These are phyloP conservation scores for Aphanomyces euteiches DNA, from an alignment of 352 stramenopile species.

Conservation along the genomic window DNA sequence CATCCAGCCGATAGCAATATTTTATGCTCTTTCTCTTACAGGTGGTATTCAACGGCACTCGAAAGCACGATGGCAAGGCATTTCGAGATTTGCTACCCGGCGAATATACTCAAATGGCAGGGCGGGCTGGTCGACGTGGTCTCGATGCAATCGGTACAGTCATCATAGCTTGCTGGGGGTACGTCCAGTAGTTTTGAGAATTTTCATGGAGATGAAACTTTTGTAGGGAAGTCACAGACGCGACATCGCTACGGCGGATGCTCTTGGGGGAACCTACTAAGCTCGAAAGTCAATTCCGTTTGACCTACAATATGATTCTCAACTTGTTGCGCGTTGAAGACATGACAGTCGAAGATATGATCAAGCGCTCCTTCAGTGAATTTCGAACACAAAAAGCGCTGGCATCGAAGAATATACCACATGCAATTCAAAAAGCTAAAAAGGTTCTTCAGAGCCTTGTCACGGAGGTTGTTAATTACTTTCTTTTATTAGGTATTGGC, in stretches of 20 bases:
- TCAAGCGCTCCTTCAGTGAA: constrained; percentile 97
- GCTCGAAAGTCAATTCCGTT: constrained; percentile 96
- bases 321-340: constrained; percentile 99
- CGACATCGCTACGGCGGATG: constrained; percentile 89
- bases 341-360: constrained; percentile 96
- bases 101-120: constrained; percentile 95
- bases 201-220: constrained; percentile 58
- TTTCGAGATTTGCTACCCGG: constrained; percentile 95
- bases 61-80: constrained; percentile 95
- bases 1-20: background rate
- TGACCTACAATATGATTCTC: constrained; percentile 99
- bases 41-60: constrained; percentile 96
- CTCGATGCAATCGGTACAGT: constrained; percentile 97
- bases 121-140: constrained; percentile 95
- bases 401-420: constrained; percentile 68
- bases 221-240: constrained; percentile 24
- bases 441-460: constrained; percentile 48
- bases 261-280: constrained; percentile 93
- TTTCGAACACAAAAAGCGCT: constrained; percentile 87
- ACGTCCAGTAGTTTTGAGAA: constrained; percentile 79
- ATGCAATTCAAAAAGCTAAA: constrained; percentile 60
- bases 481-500: constrained; percentile 35
- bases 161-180: constrained; percentile 94
- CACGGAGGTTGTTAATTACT: constrained; percentile 50
- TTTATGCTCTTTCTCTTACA: background rate